A percentile compares a stretch with the other conserved stretches of the same genome.
These are phyloP conservation scores for Roridomyces roridus DNA, from an alignment of 768 basidiomycete species.

Conservation along the genomic window DNA sequence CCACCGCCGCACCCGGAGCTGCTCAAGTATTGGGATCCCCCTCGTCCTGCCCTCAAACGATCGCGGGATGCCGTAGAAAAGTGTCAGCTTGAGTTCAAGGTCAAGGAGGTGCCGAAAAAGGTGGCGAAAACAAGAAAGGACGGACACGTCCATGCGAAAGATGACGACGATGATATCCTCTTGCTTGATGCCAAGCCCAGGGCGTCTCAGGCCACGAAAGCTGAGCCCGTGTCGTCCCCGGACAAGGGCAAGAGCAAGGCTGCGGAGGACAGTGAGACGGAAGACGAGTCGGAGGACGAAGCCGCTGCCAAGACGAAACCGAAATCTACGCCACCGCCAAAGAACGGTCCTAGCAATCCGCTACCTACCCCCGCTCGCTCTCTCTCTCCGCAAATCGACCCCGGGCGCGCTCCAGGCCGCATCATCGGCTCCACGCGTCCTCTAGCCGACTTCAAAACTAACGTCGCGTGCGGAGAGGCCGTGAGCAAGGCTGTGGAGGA, in stretches of 20 bases:
- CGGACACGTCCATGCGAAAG: constrained; percentile 64
- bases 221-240: constrained; percentile 23
- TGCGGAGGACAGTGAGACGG: constrained; percentile 58
- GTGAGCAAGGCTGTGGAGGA: constrained; percentile 89
- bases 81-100: constrained; percentile 71
- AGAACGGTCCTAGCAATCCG: constrained; percentile 23
- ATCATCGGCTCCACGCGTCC: constrained; percentile 81
- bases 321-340: constrained; percentile 16
- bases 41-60: constrained; percentile 67
- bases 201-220: constrained; percentile 17
- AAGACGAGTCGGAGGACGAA: constrained; percentile 49
- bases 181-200: constrained; percentile 54
- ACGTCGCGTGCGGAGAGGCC: constrained; percentile 75
- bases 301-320: constrained; percentile 19
- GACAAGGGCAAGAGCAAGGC: constrained; percentile 35
- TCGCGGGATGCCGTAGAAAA: constrained; percentile 61
- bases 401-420: constrained; percentile 66
- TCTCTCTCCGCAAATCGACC: constrained; percentile 49
- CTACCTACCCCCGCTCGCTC: constrained; percentile 65
- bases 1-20: constrained; percentile 88
- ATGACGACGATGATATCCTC: constrained; percentile 65
- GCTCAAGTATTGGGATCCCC: constrained; percentile 83
- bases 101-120: constrained; percentile 79
- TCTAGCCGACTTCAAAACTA: constrained; percentile 76
- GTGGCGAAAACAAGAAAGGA: constrained; percentile 62